These are phyloP conservation scores for Hypoxylon perforatum DNA, from an alignment of 495 filamentous ascomycete genomes.

Conservation along the genomic window DNA sequence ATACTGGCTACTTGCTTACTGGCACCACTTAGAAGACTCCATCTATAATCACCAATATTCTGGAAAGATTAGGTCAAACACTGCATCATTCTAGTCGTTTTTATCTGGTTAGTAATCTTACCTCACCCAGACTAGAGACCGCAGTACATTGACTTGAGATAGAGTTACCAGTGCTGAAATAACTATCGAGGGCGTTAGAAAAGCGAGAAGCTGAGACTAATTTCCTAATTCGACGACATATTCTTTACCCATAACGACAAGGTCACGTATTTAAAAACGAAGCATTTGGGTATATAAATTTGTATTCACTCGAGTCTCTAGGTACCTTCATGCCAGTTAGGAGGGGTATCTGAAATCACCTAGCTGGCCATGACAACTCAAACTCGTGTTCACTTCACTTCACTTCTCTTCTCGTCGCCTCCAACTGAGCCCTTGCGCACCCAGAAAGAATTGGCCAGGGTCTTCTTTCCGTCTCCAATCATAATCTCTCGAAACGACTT, in stretches of 20 bases:
- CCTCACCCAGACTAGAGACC: no score
- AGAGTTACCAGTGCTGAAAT: no score
- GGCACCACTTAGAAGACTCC: no score
- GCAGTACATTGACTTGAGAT: no score
- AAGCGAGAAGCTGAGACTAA: no score
- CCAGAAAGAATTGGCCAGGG: slow-evolving; percentile 4
- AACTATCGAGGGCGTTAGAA: no score
- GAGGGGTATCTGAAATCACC: slow-evolving; percentile 45
- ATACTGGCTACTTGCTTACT: no score
- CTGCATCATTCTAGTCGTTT: no score
- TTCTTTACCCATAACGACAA: neutral
- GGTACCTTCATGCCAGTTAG: slow-evolving; percentile 31
- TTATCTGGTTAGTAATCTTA: no score
- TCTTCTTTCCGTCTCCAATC: slow-evolving; percentile 18
- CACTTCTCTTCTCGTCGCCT: slow-evolving; percentile 14
- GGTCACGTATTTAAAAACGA: neutral
- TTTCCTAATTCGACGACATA: no score
- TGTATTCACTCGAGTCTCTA: slow-evolving; percentile 39
- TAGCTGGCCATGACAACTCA: slow-evolving; percentile 32
- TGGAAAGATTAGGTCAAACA: no score
- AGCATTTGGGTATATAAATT: slow-evolving; percentile 31
- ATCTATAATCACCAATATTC: no score
- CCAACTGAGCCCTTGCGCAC: slow-evolving; percentile 34
- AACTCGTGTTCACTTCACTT: neutral
- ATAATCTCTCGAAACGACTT: slow-evolving; percentile 20